Conservation (phyloP, 176 grass and related monocot species). For the Oryza australiensis region DNA sequence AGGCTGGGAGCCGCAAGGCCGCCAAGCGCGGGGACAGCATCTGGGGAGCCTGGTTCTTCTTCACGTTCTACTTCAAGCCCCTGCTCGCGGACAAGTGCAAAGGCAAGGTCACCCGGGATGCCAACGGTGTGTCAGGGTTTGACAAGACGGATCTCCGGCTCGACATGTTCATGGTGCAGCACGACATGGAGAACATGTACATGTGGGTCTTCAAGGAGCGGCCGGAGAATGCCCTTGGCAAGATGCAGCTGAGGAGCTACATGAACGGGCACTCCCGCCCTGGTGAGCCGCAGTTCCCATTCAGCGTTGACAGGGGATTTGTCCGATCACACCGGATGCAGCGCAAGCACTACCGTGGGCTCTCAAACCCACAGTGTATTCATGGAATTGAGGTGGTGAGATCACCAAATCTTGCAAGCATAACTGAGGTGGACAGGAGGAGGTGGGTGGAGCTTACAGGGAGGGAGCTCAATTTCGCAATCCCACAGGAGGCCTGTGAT, state of each 20-base stretch:
- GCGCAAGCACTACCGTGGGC: constrained; percentile 91
- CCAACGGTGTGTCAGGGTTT: constrained; percentile 53
- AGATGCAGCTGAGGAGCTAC: constrained; percentile 99
- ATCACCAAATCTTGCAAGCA: constrained; percentile 59
- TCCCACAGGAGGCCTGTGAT: constrained; percentile 83
- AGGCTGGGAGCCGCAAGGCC: constrained; percentile 62
- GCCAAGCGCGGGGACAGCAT: constrained; percentile 93
- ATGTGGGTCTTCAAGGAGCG: constrained; percentile 99
- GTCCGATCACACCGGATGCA: constrained; percentile 97
- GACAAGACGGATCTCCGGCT: constrained; percentile 84
- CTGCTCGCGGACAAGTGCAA: constrained; percentile 78
- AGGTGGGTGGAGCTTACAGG: constrained; percentile 93
- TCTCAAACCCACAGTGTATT: constrained; percentile 95
- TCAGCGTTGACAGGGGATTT: constrained; percentile 80
- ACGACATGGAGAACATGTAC: constrained; percentile 99
- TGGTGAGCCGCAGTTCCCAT: constrained; percentile 85
- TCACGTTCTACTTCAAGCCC: constrained; percentile 99
- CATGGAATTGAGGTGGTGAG: constrained; percentile 92
- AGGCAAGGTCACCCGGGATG: constrained; percentile 64
- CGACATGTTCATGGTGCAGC: constrained; percentile 95
- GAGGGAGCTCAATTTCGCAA: constrained; percentile 78
- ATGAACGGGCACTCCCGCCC: constrained; percentile 96
- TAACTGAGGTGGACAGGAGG: constrained; percentile 76
- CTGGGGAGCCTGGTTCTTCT: constrained; percentile 99
- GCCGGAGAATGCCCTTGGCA: constrained; percentile 88